Evolutionary conservation across 768 basidiomycete genomes (phyloP), one percentile per base, ranked within the genome.

Genomic region (Erythrobasidium yunnanense): DNA sequence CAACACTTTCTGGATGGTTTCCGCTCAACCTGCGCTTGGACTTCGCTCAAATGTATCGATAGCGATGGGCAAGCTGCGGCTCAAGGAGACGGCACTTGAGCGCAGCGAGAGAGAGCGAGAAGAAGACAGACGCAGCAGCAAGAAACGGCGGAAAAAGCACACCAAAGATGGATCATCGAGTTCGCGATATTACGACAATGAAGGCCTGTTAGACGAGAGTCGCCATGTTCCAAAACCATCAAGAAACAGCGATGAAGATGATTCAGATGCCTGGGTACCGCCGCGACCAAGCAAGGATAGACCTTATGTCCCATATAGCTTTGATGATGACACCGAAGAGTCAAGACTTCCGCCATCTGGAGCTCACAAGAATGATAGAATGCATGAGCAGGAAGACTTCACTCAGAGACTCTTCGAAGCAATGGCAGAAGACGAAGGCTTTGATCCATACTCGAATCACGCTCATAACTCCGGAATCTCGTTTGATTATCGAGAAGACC

Each of bases 401-500:
- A 22, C 62, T 13, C 45, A 68, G 17, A 51, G 54, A 45, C 42
- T 68, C 17, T 67, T 65, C 25, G 58, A 57, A 27, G 72, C 69
- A 23, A 45, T 55, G 49, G 45, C 70, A 13, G 53, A 50, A 13
- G 69, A 70, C 18, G 72, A 71, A 2, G 45, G 1, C 22, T 63
- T 58, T 30, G 67, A 68, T n/a, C 15, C 27, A 18, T 17, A 30
- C 25, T 23, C 47, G 7, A 51, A 49, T 27, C 30, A 27, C 32
- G 60, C 47, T 49, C 22, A 8, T 11, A 11, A 51, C 49, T 51
- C 49, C 13, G 66, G 57, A 20, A 66, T 45, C 18, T 25, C 52
- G 17, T 72, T 68, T 35, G 65, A 63, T 23, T 63, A 63, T 35
- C 46, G 60, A 25, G 71, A 23, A 30, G 35, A 17, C 66, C 63